A percentile compares a stretch with the other conserved stretches of the same genome.
These are phyloP conservation scores for Omphalotus guepiniiformis DNA, from an alignment of 768 basidiomycete genomes.

Conservation along the genomic window DNA sequence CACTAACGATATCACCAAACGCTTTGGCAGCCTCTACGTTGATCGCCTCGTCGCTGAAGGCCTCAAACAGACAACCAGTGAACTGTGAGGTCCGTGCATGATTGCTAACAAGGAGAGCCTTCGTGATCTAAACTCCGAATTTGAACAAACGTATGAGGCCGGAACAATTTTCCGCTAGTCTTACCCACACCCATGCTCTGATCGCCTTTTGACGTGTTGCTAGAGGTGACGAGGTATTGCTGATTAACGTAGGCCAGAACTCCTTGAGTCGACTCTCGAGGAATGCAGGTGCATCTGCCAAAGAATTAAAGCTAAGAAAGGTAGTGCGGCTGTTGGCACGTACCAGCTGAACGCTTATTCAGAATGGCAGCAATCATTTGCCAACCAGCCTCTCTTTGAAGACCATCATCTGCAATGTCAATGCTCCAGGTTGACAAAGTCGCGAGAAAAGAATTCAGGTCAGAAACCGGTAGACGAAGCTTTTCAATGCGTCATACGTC, in stretches of 20 bases:
- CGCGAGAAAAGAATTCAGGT: slow-evolving; percentile 48
- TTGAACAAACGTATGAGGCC: neutral
- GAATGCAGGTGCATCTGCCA: slow-evolving; percentile 45
- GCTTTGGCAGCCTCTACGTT: slow-evolving; percentile 73
- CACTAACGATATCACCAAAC: slow-evolving; percentile 60
- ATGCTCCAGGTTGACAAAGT: slow-evolving; percentile 60
- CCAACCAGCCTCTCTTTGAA: slow-evolving; percentile 53
- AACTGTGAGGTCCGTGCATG: slow-evolving; percentile 55
- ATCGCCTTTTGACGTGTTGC: slow-evolving; percentile 51
- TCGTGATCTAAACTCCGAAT: slow-evolving; percentile 52
- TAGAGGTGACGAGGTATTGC: slow-evolving; percentile 22
- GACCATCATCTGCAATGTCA: slow-evolving; percentile 34
- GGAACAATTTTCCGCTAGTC: slow-evolving; percentile 12
- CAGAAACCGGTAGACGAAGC: slow-evolving; percentile 48
- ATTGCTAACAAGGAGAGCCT: slow-evolving; percentile 74
- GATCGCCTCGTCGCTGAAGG: slow-evolving; percentile 63
- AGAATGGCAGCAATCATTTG: slow-evolving; percentile 63
- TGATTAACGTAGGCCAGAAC: slow-evolving; percentile 50
- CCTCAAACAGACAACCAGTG: slow-evolving; percentile 60
- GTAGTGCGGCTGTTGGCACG: slow-evolving; percentile 13
- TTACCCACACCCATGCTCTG: slow-evolving; percentile 66
- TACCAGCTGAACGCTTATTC: slow-evolving; percentile 76
- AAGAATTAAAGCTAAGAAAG: slow-evolving; percentile 3
- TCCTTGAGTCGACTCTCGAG: slow-evolving; percentile 33
- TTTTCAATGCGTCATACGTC: slow-evolving; percentile 21